Evolutionary conservation across 495 filamentous ascomycete species (phyloP).

Genomic region (Trichoderma virens): DNA sequence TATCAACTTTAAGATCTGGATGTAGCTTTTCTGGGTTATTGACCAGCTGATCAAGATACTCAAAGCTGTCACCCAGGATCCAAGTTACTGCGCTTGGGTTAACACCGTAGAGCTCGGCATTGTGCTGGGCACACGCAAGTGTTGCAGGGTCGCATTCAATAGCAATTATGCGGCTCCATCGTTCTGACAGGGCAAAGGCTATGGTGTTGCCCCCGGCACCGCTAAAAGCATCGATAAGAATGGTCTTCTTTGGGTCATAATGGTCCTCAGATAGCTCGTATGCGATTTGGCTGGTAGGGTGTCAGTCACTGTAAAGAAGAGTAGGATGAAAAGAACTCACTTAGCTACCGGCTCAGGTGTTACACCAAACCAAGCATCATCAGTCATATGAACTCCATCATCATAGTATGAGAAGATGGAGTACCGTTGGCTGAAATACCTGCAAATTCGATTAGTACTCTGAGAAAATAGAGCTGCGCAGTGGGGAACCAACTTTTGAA

Average conservation of each 20-base stretch:
- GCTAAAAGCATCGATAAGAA: slow-evolving; percentile 79
- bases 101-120: slow-evolving; percentile 83
- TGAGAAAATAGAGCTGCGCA: not conserved
- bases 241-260: slow-evolving; percentile 35
- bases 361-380: slow-evolving; percentile 91
- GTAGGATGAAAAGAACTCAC: slow-evolving; percentile 37
- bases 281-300: slow-evolving; percentile 61
- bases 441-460: slow-evolving; percentile 22
- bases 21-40: slow-evolving; percentile 20
- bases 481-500: slow-evolving; percentile 56
- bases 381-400: slow-evolving; percentile 81
- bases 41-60: slow-evolving; percentile 28
- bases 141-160: slow-evolving; percentile 74
- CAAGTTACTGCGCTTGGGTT: slow-evolving; percentile 63
- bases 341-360: slow-evolving; percentile 85
- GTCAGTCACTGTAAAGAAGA: slow-evolving; percentile 10
- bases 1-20: slow-evolving; percentile 28
- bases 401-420: slow-evolving; percentile 76
- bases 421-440: slow-evolving; percentile 84
- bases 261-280: slow-evolving; percentile 50
- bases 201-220: slow-evolving; percentile 95
- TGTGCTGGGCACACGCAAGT: slow-evolving; percentile 83
- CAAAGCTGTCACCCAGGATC: slow-evolving; percentile 77
- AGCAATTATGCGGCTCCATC: slow-evolving; percentile 75
- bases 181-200: slow-evolving; percentile 70